Evolutionary conservation across 257 asterid species (phyloP).

Genomic region (Solanum virginianum): DNA sequence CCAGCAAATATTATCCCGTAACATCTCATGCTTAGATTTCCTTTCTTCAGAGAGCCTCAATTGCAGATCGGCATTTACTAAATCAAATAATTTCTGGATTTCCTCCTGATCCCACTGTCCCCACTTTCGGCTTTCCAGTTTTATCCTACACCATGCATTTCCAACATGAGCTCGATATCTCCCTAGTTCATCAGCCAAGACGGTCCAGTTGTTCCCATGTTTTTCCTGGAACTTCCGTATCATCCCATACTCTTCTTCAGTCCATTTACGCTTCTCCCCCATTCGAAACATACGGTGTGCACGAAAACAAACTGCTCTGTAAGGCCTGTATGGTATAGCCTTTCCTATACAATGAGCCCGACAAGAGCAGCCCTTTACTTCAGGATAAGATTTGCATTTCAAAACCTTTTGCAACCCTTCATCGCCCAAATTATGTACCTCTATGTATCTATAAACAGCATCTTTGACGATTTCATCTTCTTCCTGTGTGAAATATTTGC

Average conservation of each 20-base stretch:
- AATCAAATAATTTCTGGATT: neutral
- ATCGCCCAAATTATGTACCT: neutral
- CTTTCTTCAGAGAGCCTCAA: neutral
- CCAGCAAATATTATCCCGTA: slow-evolving; percentile 1
- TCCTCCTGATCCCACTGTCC: neutral
- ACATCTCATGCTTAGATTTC: neutral
- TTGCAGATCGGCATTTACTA: neutral
- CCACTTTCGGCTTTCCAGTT: neutral
- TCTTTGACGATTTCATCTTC: neutral
- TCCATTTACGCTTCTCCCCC: neutral
- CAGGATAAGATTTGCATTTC: neutral
- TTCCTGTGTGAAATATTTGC: neutral
- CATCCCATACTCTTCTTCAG: neutral
- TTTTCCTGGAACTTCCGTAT: neutral
- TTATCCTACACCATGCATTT: neutral
- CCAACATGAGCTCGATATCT: neutral
- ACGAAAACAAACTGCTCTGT: neutral
- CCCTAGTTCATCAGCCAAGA: neutral
- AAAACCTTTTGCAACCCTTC: neutral
- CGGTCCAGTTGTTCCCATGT: neutral
- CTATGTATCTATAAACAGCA: neutral
- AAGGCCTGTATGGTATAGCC: neutral
- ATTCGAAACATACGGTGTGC: neutral
- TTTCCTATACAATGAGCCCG: no score
- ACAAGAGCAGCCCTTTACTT: neutral